These are phyloP conservation scores for Cornus controversa DNA, from an alignment of 148 eudicot species.

Conservation along the genomic window DNA sequence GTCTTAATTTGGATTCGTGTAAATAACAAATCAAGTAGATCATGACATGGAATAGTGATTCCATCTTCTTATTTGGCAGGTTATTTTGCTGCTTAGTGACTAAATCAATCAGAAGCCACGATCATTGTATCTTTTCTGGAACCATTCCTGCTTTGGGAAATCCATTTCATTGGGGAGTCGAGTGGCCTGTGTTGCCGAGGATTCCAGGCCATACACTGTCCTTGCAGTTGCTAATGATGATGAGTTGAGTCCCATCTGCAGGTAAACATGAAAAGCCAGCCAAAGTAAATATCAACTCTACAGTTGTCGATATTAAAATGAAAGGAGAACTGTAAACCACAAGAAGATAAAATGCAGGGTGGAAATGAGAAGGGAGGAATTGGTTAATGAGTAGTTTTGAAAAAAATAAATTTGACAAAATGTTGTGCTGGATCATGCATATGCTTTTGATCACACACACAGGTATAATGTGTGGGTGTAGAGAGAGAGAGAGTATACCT, in stretches of 20 bases:
- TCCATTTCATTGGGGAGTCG: slow-evolving; percentile 45
- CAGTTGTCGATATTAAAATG: neutral
- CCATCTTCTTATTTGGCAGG: too few species aligned
- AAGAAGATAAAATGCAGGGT: neutral
- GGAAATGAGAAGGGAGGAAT: neutral
- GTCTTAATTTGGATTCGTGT: too few species aligned
- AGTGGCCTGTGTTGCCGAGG: slow-evolving; percentile 46
- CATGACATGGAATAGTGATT: too few species aligned
- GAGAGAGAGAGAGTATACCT: slow-evolving; percentile 18
- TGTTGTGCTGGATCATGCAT: neutral
- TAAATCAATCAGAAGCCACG: too few species aligned
- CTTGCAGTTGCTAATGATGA: slow-evolving; percentile 62
- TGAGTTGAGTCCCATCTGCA: slow-evolving; percentile 58
- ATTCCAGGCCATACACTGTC: slow-evolving; percentile 67
- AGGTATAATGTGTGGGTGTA: too few species aligned
- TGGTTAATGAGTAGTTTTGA: neutral
- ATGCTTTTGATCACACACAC: neutral
- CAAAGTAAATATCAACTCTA: too few species aligned
- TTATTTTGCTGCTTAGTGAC: too few species aligned
- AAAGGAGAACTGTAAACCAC: neutral
- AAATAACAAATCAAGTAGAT: too few species aligned
- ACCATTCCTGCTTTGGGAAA: too few species aligned
- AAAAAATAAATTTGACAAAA: neutral
- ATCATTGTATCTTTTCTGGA: too few species aligned
- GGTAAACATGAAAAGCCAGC: neutral